These are phyloP conservation scores for Citrullus amarus DNA, from an alignment of 306 rosid genomes.

Conservation along the genomic window DNA sequence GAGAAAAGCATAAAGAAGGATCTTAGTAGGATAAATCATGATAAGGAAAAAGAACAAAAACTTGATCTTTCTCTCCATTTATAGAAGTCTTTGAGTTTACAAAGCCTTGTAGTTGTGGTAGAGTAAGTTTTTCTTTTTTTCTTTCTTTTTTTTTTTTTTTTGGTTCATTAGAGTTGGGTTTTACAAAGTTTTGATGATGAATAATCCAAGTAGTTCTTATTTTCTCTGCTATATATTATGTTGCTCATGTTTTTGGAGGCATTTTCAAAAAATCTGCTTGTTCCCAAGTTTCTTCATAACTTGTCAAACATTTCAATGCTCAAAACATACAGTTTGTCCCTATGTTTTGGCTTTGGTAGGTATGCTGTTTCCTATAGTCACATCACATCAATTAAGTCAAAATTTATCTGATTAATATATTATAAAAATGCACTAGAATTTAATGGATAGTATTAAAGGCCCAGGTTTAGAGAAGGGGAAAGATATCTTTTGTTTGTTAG, in stretches of 20 bases:
- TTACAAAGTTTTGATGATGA: not conserved
- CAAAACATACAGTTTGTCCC: not conserved
- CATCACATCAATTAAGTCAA: not conserved
- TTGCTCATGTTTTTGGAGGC: not conserved
- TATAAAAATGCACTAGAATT: not conserved
- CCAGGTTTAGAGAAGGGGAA: too few species aligned
- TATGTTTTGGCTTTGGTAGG: not conserved
- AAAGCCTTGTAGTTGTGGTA: not conserved
- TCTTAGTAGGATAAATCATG: slow-evolving; percentile 19
- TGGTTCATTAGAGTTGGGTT: not conserved
- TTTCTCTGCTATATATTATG: not conserved
- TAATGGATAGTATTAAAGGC: not conserved
- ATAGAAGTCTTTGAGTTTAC: slow-evolving; percentile 13
- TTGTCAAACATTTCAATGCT: not conserved
- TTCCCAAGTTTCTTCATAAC: not conserved
- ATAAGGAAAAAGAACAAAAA: slow-evolving; percentile 30
- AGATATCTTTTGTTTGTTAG: too few species aligned
- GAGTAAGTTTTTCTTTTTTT: not conserved
- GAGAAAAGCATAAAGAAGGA: slow-evolving; percentile 21
- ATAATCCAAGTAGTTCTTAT: not conserved
- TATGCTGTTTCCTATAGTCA: not conserved
- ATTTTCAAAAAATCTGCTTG: not conserved
- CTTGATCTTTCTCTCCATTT: slow-evolving; percentile 80
- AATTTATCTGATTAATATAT: not conserved
- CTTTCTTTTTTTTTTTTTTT: not conserved